Evolutionary conservation across 2,329 filamentous ascomycete species (phyloP).

Genomic region (Alternaria solani): DNA sequence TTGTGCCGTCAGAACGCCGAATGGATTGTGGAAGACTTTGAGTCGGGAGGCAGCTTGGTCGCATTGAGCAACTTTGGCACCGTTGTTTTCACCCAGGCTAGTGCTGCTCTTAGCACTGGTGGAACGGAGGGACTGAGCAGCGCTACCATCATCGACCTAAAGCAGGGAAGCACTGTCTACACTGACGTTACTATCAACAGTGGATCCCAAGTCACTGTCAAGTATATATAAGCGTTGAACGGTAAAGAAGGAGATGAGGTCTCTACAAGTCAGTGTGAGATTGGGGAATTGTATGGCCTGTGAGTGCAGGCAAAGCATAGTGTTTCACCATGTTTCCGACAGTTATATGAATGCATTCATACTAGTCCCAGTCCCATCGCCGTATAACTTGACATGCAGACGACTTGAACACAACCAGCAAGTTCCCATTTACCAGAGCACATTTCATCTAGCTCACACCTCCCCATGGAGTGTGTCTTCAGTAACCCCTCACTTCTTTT

Average conservation of each 20-base stretch:
- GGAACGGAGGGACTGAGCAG: background rate
- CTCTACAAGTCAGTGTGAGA: background rate
- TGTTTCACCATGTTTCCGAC: background rate
- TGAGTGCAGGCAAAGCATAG: background rate
- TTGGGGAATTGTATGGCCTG: background rate
- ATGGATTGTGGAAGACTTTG: slow-evolving; percentile 57
- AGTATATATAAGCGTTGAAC: background rate
- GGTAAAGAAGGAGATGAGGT: background rate
- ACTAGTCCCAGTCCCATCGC: background rate
- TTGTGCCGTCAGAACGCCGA: slow-evolving; percentile 59
- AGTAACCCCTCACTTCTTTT: background rate
- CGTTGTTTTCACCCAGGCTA: background rate
- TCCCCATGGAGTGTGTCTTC: too few relatives aligned
- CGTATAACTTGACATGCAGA: background rate
- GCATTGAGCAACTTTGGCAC: slow-evolving; percentile 4
- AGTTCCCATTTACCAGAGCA: background rate
- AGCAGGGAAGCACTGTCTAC: slow-evolving; percentile 8
- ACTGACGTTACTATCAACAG: slow-evolving; percentile 9
- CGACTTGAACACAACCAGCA: background rate
- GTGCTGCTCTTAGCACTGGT: background rate
- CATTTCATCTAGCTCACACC: background rate
- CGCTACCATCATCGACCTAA: slow-evolving; percentile 4
- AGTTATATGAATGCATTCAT: background rate
- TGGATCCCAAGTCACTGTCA: slow-evolving; percentile 5
- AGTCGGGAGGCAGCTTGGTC: background rate